These are phyloP conservation scores for Exophiala mesophila DNA, from an alignment of 2,329 filamentous ascomycete genomes.

Conservation along the genomic window DNA sequence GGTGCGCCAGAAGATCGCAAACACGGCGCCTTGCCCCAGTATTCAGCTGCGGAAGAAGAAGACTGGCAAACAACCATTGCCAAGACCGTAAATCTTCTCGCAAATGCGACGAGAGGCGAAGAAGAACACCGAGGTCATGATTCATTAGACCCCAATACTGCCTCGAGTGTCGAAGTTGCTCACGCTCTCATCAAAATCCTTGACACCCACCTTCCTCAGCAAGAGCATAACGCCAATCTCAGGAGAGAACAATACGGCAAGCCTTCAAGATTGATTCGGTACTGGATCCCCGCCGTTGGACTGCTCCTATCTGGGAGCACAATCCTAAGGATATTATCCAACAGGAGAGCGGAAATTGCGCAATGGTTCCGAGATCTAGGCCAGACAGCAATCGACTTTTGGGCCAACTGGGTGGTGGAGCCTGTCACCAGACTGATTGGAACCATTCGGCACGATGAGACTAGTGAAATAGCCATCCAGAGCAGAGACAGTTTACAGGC, in stretches of 20 bases:
- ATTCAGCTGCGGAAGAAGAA: conserved; percentile 43
- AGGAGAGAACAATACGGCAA: conserved; percentile 64
- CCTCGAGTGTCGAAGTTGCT: conserved; percentile 17
- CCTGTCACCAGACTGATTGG: conserved; percentile 76
- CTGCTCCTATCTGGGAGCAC: conserved; percentile 80
- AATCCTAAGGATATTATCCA: conserved; percentile 71
- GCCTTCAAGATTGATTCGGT: conserved; percentile 70
- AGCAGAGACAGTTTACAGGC: conserved; percentile 86
- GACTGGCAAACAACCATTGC: conserved; percentile 71
- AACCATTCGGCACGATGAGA: conserved; percentile 88
- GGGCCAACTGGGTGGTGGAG: conserved; percentile 92
- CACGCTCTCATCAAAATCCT: conserved; percentile 56
- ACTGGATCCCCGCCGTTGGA: conserved; percentile 75
- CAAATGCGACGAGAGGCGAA: conserved; percentile 45
- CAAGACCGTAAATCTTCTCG: conserved; percentile 77
- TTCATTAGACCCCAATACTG: conserved; percentile 13
- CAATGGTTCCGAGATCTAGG: conserved; percentile 77
- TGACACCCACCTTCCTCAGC: conserved; percentile 61
- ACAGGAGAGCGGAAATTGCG: conserved; percentile 68
- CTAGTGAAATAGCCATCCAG: conserved; percentile 94
- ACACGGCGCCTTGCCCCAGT: conserved; percentile 14
- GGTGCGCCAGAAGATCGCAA: conserved; percentile 33
- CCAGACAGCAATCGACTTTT: conserved; percentile 78
- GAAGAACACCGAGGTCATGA: conserved; percentile 8
- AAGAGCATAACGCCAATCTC: conserved; percentile 53